A percentile compares a stretch with the other conserved stretches of the same genome.
Evolutionary conservation across 2,329 filamentous ascomycete species (phyloP).

Genomic region (Penicillium freii): DNA sequence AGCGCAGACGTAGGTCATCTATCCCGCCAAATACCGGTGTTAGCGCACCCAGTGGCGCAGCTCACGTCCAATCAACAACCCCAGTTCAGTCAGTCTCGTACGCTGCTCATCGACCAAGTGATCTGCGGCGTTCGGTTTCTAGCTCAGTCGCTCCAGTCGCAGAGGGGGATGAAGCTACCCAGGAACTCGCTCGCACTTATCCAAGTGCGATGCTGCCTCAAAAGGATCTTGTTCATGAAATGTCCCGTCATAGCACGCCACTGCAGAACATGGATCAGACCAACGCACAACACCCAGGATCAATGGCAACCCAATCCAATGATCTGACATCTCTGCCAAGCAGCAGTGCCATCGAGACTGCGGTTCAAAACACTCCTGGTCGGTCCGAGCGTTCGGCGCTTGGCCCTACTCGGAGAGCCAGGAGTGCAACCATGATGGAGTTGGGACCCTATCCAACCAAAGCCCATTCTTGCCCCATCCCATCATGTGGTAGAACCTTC

Average conservation of each 20-base stretch:
- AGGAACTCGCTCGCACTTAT: slow-evolving; percentile 72
- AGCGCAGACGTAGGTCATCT: slow-evolving; percentile 87
- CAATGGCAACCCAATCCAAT: slow-evolving; percentile 62
- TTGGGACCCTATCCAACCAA: slow-evolving; percentile 95
- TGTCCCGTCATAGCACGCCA: slow-evolving; percentile 90
- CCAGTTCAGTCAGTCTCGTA: slow-evolving; percentile 48
- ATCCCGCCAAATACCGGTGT: slow-evolving; percentile 78
- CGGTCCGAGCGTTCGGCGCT: slow-evolving; percentile 55
- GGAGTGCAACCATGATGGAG: slow-evolving; percentile 95
- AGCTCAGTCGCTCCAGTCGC: slow-evolving; percentile 77
- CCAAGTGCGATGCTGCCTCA: slow-evolving; percentile 70
- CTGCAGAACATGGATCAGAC: slow-evolving; percentile 80
- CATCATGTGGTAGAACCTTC: slow-evolving; percentile 93
- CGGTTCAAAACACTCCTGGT: slow-evolving; percentile 57
- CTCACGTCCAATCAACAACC: slow-evolving; percentile 47
- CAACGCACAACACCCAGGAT: slow-evolving; percentile 68
- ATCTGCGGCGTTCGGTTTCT: slow-evolving; percentile 87
- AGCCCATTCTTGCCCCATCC: slow-evolving; percentile 98
- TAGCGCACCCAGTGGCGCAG: slow-evolving; percentile 56
- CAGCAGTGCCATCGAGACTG: slow-evolving; percentile 59
- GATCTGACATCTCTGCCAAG: slow-evolving; percentile 64
- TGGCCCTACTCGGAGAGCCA: slow-evolving; percentile 80
- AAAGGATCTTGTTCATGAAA: slow-evolving; percentile 70
- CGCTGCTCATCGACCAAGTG: slow-evolving; percentile 75
- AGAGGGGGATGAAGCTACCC: slow-evolving; percentile 74